Evolutionary conservation across 2,329 filamentous ascomycete species (phyloP), one percentile per base, ranked within the genome.

Genomic region (Pseudopithomyces chartarum): DNA sequence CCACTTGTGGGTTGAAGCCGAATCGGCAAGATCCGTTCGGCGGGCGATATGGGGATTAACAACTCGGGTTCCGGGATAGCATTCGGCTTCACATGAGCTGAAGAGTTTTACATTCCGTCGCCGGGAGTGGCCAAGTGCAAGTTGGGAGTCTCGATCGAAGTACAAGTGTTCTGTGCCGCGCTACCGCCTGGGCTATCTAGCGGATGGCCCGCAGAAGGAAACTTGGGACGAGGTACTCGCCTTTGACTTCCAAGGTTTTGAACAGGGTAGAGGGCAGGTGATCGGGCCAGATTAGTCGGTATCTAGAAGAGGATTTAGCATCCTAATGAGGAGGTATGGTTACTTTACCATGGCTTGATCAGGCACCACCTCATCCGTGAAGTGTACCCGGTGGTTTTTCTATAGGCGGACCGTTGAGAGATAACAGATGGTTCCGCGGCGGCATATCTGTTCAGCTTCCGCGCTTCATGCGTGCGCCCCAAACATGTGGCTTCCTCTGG

Each of bases 61-160:
- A 13, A 29, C 22, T 26, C 15, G 11, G 6, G 40, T 23, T 4
- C 12, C 34, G 46, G 20, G 22, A 23, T 45, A 39, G 20, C 5
- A 15, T 32, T 34, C 34, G 29, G 15, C 54, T 47, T 42, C 49
- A 54, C 55, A 52, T 49, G 34, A 48, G 20, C 13, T 26, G 33
- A 29, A 29, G 33, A 42, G 40, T 40, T 42, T 59, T 47, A 40
- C 57, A 56, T 59, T 57, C 54, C 54, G 38, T 26, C 47, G 22
- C 57, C 52, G 13, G n/a, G 53, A 36, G 17, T 38, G 44, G 54
- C 17, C 23, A 59, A 54, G 54, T 32, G 46, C 26, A 33, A 29
- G 32, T 52, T n/a, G 8, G n/a, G 23, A 34, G 29, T 52, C 23
- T 34, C 44, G 20, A 36, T 45, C 29, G n/a, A n/a, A n/a, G n/a